Evolutionary conservation across 139 green algal species (phyloP).

Genomic region (Chlamydomonas schloesseri): DNA sequence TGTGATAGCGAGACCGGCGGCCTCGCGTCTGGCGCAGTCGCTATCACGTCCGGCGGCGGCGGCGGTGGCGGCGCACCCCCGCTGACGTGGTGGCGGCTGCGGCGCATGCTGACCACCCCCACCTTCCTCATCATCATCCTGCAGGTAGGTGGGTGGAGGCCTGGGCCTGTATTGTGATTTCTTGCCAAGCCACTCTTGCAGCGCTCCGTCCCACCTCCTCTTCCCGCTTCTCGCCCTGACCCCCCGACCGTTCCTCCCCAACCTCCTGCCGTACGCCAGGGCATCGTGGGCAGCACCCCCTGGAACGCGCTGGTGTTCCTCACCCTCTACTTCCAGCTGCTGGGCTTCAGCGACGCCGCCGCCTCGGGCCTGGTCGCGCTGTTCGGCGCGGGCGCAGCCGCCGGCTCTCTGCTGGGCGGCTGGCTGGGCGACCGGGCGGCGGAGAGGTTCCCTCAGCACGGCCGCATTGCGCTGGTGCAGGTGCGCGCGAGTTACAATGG

Average conservation of each 20-base stretch:
- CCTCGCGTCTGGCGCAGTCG: too few species aligned
- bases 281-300: conserved; percentile 87
- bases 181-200: too few species aligned
- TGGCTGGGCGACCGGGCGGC: conserved; percentile 45
- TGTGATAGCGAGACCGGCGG: too few species aligned
- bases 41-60: not conserved
- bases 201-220: not conserved
- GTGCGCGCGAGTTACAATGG: too few species aligned
- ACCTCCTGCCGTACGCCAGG: conserved; percentile 60
- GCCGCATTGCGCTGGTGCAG: conserved; percentile 58
- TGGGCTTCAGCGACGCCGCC: conserved; percentile 77
- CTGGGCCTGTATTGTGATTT: too few species aligned
- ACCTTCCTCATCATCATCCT: conserved; percentile 67
- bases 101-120: conserved; percentile 48
- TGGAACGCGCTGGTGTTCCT: conserved; percentile 89
- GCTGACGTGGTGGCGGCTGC: conserved; percentile 32
- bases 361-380: conserved; percentile 61
- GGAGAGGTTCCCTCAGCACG: conserved; percentile 36
- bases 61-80: not conserved
- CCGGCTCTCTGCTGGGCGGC: conserved; percentile 53
- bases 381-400: conserved; percentile 59
- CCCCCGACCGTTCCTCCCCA: not conserved
- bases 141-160: conserved; percentile 48
- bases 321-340: not conserved
- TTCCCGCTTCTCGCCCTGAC: not conserved